These are phyloP conservation scores for Ceratobasidium papillatum DNA, from an alignment of 1,284 basidiomycete genomes.

Conservation along the genomic window DNA sequence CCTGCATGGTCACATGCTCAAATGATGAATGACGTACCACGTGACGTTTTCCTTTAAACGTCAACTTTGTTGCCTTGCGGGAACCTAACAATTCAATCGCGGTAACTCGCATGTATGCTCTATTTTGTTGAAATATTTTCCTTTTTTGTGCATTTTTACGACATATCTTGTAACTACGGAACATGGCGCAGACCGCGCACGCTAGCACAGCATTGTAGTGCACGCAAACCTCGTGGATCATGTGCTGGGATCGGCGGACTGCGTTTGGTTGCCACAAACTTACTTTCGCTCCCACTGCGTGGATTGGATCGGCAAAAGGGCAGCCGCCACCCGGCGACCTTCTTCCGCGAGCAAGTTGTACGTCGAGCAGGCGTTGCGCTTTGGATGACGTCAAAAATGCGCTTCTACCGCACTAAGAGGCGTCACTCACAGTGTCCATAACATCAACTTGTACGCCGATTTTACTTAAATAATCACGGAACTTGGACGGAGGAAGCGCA, in stretches of 20 bases:
- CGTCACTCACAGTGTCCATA: slow-evolving; percentile 85
- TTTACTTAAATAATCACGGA: slow-evolving; percentile 75
- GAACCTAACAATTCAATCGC: slow-evolving; percentile 10
- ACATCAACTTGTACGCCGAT: slow-evolving; percentile 91
- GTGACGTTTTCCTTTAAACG: neutral
- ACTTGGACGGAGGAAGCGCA: slow-evolving; percentile 71
- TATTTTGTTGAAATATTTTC: neutral
- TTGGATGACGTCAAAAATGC: slow-evolving; percentile 23
- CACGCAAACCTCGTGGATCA: slow-evolving; percentile 18
- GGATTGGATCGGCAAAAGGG: slow-evolving; percentile 75
- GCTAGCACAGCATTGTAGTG: neutral
- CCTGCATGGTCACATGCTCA: slow-evolving; percentile 28
- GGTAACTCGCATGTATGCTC: neutral
- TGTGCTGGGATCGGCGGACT: neutral
- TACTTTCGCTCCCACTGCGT: slow-evolving; percentile 37
- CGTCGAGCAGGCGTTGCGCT: slow-evolving; percentile 93
- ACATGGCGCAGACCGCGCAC: neutral
- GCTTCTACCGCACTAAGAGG: neutral
- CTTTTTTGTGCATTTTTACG: neutral
- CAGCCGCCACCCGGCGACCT: slow-evolving; percentile 89
- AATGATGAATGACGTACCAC: slow-evolving; percentile 20
- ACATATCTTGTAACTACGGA: neutral
- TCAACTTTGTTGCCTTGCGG: neutral
- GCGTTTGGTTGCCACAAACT: neutral
- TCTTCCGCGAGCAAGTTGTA: slow-evolving; percentile 95